Evolutionary conservation across 176 grass and related monocot genomes (phyloP), one percentile per base, ranked within the genome.

Genomic region (Tillandsia leiboldiana): DNA sequence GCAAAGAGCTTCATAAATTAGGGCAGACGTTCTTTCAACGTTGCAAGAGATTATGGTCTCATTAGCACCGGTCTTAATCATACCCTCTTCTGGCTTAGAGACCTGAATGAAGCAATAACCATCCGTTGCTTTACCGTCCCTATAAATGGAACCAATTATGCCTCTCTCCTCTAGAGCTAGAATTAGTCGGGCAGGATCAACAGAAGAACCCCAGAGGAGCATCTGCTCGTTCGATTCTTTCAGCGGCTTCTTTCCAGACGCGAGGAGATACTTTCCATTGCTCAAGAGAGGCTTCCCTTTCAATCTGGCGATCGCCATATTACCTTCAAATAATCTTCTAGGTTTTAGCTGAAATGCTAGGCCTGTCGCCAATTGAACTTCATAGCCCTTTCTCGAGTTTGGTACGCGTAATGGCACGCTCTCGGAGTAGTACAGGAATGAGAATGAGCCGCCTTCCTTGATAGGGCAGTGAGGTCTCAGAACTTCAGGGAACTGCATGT

Each of bases 381-480:
- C 84, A 24, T 85, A 77, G 51, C 79, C 81, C 72, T 90, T 65
- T 8, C 54, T 77, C 48, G 61, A 72, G 65, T 77, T 81, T 26
- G 79, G 79, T 14, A 92, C 53, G 33, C 71, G 51, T 0, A 89
- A 51, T 24, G 69, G 80, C 79, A 74, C 71, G 61, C 83, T 83
- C 73, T 81, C 73, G n/a, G 79, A 78, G 67, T 97, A 97, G 74
- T 87, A 97, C 15, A 85, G 49, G 71, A 81, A 74, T 42, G 81
- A 82, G 76, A 77, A 84, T 68, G 77, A 72, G 8, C 50, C 51
- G 10, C 64, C 51, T n/a, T 77, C 74, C 67, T 75, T 87, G 18
- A 50, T 4, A 75, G 71, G 72, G 59, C 51, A 83, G 10, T 15
- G 71, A 8, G 50, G 73, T 72, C 68, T 82, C 29, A 92, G 15